Percentiles rank a stretch among this genome's conserved stretches.
These are phyloP conservation scores for Acacia crassicarpa DNA, from an alignment of 306 rosid species.

Conservation along the genomic window DNA sequence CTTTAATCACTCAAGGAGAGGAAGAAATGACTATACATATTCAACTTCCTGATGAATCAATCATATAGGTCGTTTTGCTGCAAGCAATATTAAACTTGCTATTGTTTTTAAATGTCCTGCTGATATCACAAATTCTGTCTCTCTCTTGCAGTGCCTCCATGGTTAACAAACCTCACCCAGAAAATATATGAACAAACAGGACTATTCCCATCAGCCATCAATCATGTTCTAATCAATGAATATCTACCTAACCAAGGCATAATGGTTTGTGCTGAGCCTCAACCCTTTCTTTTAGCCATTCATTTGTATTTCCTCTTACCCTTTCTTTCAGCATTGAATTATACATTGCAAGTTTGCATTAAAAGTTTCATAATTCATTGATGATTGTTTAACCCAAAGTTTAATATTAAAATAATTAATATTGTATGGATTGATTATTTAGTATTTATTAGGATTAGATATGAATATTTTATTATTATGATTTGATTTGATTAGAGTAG, in stretches of 20 bases:
- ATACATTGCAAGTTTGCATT: slow-evolving; percentile 3
- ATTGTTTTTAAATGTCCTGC: neutral
- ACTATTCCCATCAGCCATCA: slow-evolving; percentile 70
- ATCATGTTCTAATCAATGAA: slow-evolving; percentile 92
- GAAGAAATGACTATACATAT: neutral
- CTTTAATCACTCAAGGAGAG: neutral
- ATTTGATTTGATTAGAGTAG: too few relatives aligned
- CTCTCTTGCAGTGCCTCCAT: slow-evolving; percentile 67
- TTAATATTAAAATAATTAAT: too few relatives aligned
- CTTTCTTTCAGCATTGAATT: neutral
- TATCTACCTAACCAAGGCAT: slow-evolving; percentile 89
- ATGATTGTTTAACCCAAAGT: neutral
- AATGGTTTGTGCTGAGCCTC: slow-evolving; percentile 56
- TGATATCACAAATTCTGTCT: slow-evolving; percentile 4
- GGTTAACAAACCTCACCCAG: slow-evolving; percentile 71
- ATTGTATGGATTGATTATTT: too few relatives aligned
- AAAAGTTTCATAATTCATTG: neutral
- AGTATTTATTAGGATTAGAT: too few relatives aligned
- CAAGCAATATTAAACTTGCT: neutral
- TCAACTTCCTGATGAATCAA: neutral
- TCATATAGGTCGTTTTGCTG: neutral
- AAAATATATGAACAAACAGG: slow-evolving; percentile 61
- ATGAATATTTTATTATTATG: too few relatives aligned
- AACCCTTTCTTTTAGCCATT: slow-evolving; percentile 29
- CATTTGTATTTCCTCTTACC: neutral